phyloP scores from a whole-genome alignment of 179 eudicot species.

The Corrigiola litoralis region DNA sequence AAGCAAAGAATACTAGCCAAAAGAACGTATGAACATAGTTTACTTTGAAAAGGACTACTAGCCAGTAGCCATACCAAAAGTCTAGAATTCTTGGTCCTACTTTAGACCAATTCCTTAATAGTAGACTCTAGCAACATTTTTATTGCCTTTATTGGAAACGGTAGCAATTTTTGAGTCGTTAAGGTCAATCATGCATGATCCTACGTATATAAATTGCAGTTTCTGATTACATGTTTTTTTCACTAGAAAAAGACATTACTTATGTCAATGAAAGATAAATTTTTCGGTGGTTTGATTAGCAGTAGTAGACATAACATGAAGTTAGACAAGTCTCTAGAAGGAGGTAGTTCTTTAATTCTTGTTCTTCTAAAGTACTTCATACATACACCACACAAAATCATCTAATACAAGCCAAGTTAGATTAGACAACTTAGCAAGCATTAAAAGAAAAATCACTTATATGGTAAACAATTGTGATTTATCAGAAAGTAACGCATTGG shows the following conservation, averaged over 20 bases:
- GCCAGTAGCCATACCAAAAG: background rate
- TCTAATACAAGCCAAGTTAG: no score
- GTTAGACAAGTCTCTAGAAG: no score
- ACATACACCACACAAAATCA: no score
- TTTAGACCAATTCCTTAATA: background rate
- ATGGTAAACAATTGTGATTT: background rate
- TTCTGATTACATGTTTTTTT: no score
- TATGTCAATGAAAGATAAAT: no score
- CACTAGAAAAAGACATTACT: no score
- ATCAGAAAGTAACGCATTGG: slow-evolving; percentile 8
- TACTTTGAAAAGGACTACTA: background rate
- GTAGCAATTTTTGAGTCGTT: background rate
- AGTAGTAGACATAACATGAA: no score
- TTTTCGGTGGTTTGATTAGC: no score
- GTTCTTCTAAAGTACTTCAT: no score
- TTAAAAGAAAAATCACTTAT: background rate
- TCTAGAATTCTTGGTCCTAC: background rate
- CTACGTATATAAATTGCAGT: no score
- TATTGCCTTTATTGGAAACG: background rate
- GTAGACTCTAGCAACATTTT: background rate
- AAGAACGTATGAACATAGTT: background rate
- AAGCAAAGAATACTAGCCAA: background rate
- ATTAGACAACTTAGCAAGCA: background rate
- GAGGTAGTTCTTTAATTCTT: no score
- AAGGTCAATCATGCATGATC: background rate